Conservation (phyloP, 495 filamentous ascomycete species). For the Talaromyces trachyspermus region DNA sequence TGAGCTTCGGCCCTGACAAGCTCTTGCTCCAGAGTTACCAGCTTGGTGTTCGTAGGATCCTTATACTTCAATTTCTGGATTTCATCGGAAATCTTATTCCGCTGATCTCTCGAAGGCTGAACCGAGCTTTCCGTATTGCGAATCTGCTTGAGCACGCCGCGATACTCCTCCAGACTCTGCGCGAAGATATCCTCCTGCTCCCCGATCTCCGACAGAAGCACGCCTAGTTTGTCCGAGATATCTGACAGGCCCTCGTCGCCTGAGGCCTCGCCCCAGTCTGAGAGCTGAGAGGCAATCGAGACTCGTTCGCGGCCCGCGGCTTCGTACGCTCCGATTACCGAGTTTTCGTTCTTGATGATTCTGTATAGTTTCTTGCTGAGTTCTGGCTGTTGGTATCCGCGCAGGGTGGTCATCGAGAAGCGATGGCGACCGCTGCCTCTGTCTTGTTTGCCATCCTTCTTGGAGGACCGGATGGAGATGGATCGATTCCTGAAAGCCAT, state of each 20-base stretch:
- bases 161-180: constrained; percentile 75
- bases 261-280: constrained; percentile 91
- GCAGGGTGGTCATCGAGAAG: constrained; percentile 77
- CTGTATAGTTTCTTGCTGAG: constrained; percentile 77
- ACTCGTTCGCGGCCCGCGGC: constrained; percentile 72
- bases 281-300: constrained; percentile 81
- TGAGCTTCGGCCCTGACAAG: constrained; percentile 92
- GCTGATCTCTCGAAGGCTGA: constrained; percentile 82
- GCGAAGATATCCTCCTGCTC: constrained; percentile 88
- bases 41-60: constrained; percentile 68
- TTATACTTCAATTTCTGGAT: constrained; percentile 83
- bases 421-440: constrained; percentile 41
- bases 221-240: constrained; percentile 88
- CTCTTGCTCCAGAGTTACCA: constrained; percentile 87
- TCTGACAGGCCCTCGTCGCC: constrained; percentile 80
- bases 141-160: constrained; percentile 76
- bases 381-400: constrained; percentile 74
- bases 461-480: constrained; percentile 51
- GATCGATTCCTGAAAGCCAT: constrained; percentile 49
- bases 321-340: constrained; percentile 75
- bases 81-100: constrained; percentile 79
- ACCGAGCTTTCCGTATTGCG: constrained; percentile 87
- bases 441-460: constrained; percentile 31
- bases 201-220: constrained; percentile 82
- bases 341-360: constrained; percentile 87